phyloP scores from a whole-genome alignment of 2,329 filamentous ascomycete species.

The Colletotrichum paranaense region DNA sequence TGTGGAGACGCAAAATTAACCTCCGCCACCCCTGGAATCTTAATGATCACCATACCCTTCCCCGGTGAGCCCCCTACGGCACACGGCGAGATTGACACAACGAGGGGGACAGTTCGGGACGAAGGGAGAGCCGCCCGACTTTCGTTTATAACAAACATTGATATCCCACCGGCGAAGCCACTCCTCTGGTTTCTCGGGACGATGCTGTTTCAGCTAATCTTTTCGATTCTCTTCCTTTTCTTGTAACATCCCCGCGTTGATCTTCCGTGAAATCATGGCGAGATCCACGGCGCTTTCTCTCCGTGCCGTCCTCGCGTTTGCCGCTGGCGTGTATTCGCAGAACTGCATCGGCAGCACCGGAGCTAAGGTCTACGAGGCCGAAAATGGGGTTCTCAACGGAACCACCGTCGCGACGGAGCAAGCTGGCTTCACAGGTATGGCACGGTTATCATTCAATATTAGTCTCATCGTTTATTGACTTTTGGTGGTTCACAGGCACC shows the following conservation, averaged over 20 bases:
- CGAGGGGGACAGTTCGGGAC: not conserved
- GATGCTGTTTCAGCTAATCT: not conserved
- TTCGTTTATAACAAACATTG: not conserved
- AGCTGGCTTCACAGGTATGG: slow-evolving; percentile 50
- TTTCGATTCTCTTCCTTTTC: not conserved
- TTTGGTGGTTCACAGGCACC: slow-evolving; percentile 45
- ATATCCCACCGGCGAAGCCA: slow-evolving; percentile 3
- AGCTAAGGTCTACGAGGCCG: slow-evolving; percentile 48
- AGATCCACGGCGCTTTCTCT: slow-evolving; percentile 25
- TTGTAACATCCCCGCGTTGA: not conserved
- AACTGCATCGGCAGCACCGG: slow-evolving; percentile 29
- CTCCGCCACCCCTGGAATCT: slow-evolving; percentile 19
- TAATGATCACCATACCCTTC: not conserved
- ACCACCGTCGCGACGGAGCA: slow-evolving; percentile 51
- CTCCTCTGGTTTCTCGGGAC: not conserved
- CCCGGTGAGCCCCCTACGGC: not conserved
- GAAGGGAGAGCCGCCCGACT: not conserved
- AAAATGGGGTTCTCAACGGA: slow-evolving; percentile 53
- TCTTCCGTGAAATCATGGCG: slow-evolving; percentile 19
- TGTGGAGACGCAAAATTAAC: slow-evolving; percentile 21
- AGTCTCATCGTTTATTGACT: not conserved
- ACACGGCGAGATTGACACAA: slow-evolving; percentile 17
- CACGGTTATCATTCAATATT: not conserved
- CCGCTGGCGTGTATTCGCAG: slow-evolving; percentile 27
- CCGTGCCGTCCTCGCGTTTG: slow-evolving; percentile 20